phyloP scores from a whole-genome alignment of 1,284 basidiomycete species.

The Ganoderma sinense region DNA sequence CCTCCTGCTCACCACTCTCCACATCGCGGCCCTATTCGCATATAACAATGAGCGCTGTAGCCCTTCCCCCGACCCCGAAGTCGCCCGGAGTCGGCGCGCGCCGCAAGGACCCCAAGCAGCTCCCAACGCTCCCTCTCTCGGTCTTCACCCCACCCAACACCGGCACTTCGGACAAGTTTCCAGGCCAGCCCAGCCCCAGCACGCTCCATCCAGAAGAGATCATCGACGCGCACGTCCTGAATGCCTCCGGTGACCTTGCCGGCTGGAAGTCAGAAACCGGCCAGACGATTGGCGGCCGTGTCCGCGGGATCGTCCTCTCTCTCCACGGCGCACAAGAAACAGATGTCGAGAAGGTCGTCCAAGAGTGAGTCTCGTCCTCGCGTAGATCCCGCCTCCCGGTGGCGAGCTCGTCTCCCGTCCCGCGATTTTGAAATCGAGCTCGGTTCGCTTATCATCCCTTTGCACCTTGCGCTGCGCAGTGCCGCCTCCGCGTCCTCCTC shows the following conservation, averaged over 20 bases:
- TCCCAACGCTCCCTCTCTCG: constrained; percentile 73
- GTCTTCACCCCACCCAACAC: constrained; percentile 76
- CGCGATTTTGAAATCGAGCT: neutral
- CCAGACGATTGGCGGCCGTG: constrained; percentile 51
- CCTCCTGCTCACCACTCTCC: neutral
- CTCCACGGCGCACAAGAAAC: constrained; percentile 44
- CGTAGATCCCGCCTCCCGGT: neutral
- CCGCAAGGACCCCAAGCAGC: constrained; percentile 67
- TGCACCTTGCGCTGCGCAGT: constrained; percentile 4
- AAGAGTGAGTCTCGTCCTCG: constrained; percentile 33
- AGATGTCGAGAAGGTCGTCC: constrained; percentile 50
- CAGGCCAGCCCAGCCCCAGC: constrained; percentile 72
- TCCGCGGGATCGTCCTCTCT: constrained; percentile 61
- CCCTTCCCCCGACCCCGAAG: constrained; percentile 42
- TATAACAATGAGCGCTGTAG: constrained; percentile 36
- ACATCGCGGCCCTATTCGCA: neutral
- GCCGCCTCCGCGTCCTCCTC: constrained; percentile 23
- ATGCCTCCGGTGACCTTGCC: constrained; percentile 47
- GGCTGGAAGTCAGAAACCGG: constrained; percentile 63
- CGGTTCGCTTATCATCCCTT: constrained; percentile 21
- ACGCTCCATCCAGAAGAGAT: constrained; percentile 68
- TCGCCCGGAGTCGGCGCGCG: constrained; percentile 54
- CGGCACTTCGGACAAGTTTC: constrained; percentile 70
- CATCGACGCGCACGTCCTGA: constrained; percentile 70
- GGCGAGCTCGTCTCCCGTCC: neutral